These are phyloP conservation scores for Hyaloscypha hepaticicola DNA, from an alignment of 495 filamentous ascomycete species.

Conservation along the genomic window DNA sequence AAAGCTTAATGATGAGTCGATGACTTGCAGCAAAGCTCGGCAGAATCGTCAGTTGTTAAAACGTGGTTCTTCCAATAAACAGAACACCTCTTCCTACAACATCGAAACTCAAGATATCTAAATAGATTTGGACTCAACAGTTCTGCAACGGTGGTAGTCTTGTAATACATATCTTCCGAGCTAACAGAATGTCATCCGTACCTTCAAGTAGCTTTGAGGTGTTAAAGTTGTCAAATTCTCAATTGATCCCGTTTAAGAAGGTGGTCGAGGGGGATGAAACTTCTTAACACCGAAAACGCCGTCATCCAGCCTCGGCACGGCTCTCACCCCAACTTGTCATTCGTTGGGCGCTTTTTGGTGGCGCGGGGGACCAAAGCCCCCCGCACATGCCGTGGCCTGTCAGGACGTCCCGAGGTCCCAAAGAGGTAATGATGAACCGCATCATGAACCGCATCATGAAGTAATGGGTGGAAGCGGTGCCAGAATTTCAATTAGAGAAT, in stretches of 20 bases:
- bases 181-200: too few relatives aligned
- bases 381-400: not conserved
- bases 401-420: not conserved
- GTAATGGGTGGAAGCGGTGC: not conserved
- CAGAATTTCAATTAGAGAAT: not conserved
- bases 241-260: not conserved
- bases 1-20: not conserved
- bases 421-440: not conserved
- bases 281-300: constrained; percentile 10
- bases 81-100: too few relatives aligned
- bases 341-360: not conserved
- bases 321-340: not conserved
- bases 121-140: too few relatives aligned
- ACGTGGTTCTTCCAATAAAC: too few relatives aligned
- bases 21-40: not conserved
- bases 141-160: too few relatives aligned
- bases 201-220: not conserved
- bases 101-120: too few relatives aligned
- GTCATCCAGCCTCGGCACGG: constrained; percentile 1
- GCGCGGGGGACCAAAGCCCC: not conserved
- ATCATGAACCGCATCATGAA: not conserved
- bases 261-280: not conserved
- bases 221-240: not conserved
- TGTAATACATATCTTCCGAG: too few relatives aligned
- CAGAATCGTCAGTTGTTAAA: too few relatives aligned